Evolutionary conservation across 148 eudicot species (phyloP).

Genomic region (Drosera capensis): DNA sequence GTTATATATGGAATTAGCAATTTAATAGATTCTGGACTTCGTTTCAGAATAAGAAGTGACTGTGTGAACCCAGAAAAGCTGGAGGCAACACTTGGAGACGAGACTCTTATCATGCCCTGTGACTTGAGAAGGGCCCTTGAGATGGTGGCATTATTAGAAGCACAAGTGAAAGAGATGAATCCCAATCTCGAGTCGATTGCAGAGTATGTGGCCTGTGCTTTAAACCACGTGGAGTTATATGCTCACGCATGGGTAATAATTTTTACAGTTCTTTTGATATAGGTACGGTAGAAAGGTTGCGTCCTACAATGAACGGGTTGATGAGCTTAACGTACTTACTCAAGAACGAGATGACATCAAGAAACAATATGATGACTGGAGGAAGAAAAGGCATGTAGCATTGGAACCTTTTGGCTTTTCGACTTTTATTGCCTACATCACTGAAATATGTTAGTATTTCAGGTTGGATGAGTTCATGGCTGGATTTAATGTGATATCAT

Average conservation of each 20-base stretch:
- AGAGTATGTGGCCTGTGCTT: conserved; percentile 34
- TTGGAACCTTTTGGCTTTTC: not conserved
- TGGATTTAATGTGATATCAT: conserved; percentile 84
- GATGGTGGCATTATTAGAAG: conserved; percentile 80
- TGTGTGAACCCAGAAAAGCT: conserved; percentile 79
- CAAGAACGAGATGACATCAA: conserved; percentile 80
- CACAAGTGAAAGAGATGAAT: conserved; percentile 91
- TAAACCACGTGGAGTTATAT: not conserved
- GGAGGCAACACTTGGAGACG: conserved; percentile 57
- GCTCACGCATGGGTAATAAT: no score
- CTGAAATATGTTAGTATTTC: conserved; percentile 14
- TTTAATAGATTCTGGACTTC: not conserved
- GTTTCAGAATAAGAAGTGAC: conserved; percentile 69
- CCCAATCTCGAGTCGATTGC: conserved; percentile 96
- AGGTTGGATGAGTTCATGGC: conserved; percentile 99
- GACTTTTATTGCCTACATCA: not conserved
- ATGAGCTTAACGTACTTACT: conserved; percentile 64
- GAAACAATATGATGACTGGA: conserved; percentile 83
- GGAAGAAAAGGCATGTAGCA: conserved; percentile 59
- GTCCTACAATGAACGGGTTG: conserved; percentile 76
- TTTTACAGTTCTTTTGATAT: no score
- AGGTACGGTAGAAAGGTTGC: conserved; percentile 72
- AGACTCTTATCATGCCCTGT: conserved; percentile 36
- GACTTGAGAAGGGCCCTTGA: conserved; percentile 63
- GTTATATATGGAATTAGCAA: not conserved